Evolutionary conservation across 495 filamentous ascomycete genomes (phyloP).

Genomic region (Daldinia grandis): DNA sequence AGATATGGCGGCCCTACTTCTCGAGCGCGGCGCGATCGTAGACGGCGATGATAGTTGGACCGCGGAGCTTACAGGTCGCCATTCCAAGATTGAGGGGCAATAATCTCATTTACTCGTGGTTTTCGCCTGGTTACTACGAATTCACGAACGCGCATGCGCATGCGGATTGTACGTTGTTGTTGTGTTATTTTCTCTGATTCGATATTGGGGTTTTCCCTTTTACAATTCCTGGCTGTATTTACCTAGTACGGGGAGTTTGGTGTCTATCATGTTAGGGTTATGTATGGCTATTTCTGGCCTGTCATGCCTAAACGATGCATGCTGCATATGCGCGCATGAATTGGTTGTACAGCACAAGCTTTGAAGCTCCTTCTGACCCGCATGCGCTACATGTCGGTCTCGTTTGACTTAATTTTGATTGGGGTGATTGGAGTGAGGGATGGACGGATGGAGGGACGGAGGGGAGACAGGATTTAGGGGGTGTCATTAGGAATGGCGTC

Average conservation of each 20-base stretch:
- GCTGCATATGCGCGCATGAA: conserved; percentile 24
- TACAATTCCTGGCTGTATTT: conserved; percentile 13
- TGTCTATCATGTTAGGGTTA: conserved; percentile 11
- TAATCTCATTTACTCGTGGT: neutral
- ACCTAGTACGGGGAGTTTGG: conserved; percentile 29
- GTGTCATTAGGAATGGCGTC: conserved; percentile 38
- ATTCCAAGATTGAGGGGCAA: conserved; percentile 33
- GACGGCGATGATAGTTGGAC: conserved; percentile 41
- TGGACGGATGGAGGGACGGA: neutral
- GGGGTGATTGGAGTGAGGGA: conserved; percentile 24
- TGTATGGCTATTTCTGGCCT: conserved; percentile 16
- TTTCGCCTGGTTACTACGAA: conserved; percentile 9
- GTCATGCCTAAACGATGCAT: conserved; percentile 19
- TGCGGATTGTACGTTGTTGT: conserved; percentile 30
- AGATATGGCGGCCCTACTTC: conserved; percentile 47
- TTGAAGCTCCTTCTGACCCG: conserved; percentile 21
- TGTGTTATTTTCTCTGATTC: neutral
- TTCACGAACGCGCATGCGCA: neutral
- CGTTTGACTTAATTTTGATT: conserved; percentile 12
- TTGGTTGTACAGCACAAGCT: conserved; percentile 39
- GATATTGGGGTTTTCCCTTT: conserved; percentile 22
- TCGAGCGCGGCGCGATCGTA: conserved; percentile 43
- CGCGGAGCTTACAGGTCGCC: conserved; percentile 32
- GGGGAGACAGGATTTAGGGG: conserved; percentile 29
- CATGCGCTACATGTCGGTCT: conserved; percentile 19